Base-by-base conservation (phyloP, 1,284 basidiomycete genomes). In the Cryptococcus neoformans region DNA sequence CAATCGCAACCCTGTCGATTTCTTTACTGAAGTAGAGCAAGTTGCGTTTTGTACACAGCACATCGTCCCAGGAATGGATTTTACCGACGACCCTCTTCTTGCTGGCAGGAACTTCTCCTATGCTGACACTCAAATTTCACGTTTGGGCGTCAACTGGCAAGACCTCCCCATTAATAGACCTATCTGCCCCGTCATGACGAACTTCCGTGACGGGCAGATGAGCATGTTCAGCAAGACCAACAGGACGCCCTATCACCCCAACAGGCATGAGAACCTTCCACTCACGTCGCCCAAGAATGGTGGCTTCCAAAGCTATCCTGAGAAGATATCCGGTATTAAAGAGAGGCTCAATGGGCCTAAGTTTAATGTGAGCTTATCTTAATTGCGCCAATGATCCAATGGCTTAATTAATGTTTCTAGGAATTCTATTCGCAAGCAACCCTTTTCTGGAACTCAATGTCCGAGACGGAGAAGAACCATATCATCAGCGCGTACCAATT, bases 51-150 rank as follows among this genome's bases (percentile, higher is more conserved):
- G 88, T 75, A 92, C 90, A 0, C 76, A 83, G 44, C 88, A 92
- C 66, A 78, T 91, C 53, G 87, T 90, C 1, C 88, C 90, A 14
- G 89, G 89, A 36, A 89, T 92, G 65, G 89, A 79, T 46, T 87
- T 89, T 73, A 86, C 85, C 60, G 84, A 88, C 66, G 90, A 92
- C 68, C 90, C 90, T 4, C 79, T 92, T 17, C 80, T 92, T n/a
- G 87, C 89, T 76, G 85, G 87, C 14, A 81, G 90, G 44, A 89
- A 90, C 76, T 92, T 92, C 76, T 87, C 85, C 0, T 92, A 91
- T 77, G 84, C 87, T 62, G 89, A 90, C 72, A 91, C 89, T 0
- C 88, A 90, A 67, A 74, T 90, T 49, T 81, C 83, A 2, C 83
- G 89, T 37, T 75, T 91, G 6, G 90, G 90, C 16, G 76, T 87